These are phyloP conservation scores for Achaetomium macrosporum DNA, from an alignment of 2,329 filamentous ascomycete genomes.

Conservation along the genomic window DNA sequence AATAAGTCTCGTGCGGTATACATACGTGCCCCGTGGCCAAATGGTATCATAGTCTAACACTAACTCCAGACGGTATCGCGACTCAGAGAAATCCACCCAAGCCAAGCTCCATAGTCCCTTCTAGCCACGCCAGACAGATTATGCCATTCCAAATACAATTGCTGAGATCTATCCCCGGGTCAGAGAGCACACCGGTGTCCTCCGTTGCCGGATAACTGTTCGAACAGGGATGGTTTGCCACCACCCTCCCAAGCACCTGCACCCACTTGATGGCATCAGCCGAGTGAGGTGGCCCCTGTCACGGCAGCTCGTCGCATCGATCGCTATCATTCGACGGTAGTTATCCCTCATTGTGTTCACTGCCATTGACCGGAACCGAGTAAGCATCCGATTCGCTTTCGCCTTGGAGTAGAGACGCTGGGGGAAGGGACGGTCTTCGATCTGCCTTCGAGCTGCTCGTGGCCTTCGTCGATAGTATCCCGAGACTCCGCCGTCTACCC, in stretches of 20 bases:
- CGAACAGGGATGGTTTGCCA: too few relatives aligned
- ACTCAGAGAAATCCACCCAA: background rate
- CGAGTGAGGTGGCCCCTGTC: too few relatives aligned
- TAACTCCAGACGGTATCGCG: background rate
- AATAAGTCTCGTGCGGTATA: background rate
- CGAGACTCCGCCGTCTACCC: slow-evolving; percentile 2
- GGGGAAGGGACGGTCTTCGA: slow-evolving; percentile 4
- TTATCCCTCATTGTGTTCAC: too few relatives aligned
- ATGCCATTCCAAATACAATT: background rate
- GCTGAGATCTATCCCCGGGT: too few relatives aligned
- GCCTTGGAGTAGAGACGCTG: background rate
- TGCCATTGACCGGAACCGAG: too few relatives aligned
- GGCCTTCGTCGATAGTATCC: background rate
- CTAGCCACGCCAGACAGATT: background rate
- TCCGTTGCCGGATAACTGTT: too few relatives aligned
- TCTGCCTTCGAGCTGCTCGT: background rate
- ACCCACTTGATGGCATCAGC: too few relatives aligned
- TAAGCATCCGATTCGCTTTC: too few relatives aligned
- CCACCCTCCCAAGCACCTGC: too few relatives aligned
- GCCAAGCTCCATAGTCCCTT: background rate
- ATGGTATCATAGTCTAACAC: background rate
- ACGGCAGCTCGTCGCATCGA: too few relatives aligned
- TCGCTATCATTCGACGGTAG: too few relatives aligned
- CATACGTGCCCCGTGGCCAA: background rate
- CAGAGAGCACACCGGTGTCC: too few relatives aligned